Evolutionary conservation across 257 asterid genomes (phyloP).

Genomic region (Solanum corneliomulleri): DNA sequence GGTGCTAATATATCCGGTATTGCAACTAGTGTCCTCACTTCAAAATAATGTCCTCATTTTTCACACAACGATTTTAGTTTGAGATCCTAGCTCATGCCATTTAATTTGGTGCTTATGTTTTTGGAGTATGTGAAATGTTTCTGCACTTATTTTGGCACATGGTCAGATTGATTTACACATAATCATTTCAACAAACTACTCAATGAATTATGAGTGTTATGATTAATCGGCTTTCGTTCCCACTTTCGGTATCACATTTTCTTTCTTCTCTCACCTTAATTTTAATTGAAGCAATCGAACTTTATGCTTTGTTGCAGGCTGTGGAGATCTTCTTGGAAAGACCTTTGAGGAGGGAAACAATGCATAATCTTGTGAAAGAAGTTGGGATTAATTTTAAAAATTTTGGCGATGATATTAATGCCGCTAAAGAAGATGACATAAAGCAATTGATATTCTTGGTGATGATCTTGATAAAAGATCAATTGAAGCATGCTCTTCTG

Average conservation of each 20-base stretch:
- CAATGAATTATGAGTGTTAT: neutral
- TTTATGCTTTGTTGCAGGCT: conserved; percentile 36
- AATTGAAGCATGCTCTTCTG: conserved; percentile 63
- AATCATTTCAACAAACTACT: neutral
- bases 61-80: no score
- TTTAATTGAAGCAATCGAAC: neutral
- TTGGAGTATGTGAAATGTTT: neutral
- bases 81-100: neutral
- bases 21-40: no score
- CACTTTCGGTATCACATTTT: neutral
- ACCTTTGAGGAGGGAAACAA: conserved; percentile 94
- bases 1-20: no score
- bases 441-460: conserved; percentile 19
- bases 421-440: conserved; percentile 47
- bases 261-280: neutral
- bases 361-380: conserved; percentile 90
- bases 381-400: conserved; percentile 60
- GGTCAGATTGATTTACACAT: neutral
- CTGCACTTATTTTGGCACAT: neutral
- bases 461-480: conserved; percentile 29
- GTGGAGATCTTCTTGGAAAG: conserved; percentile 68
- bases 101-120: neutral
- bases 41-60: no score
- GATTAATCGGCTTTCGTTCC: neutral
- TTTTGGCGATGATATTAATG: conserved; percentile 44